A percentile compares a stretch with the other conserved stretches of the same genome.
These are phyloP conservation scores for Dendrobium officinale DNA, from an alignment of 106 monocot genomes.

Conservation along the genomic window DNA sequence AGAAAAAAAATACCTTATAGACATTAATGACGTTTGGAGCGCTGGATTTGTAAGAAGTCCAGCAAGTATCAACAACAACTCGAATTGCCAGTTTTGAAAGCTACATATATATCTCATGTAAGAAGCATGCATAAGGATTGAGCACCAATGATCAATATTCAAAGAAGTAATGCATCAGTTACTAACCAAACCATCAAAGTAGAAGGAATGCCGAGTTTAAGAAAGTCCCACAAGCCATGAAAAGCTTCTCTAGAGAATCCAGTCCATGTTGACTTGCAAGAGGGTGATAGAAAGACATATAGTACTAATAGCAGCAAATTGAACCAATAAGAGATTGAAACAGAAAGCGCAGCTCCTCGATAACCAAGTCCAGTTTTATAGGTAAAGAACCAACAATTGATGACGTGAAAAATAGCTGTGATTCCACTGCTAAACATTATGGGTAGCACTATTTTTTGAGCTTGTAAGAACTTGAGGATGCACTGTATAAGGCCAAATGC, in stretches of 20 bases:
- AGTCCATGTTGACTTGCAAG: conserved; percentile 39
- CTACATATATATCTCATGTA: not conserved
- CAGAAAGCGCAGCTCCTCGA: conserved; percentile 46
- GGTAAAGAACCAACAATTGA: conserved; percentile 55
- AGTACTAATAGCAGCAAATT: conserved; percentile 26
- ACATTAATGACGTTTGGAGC: conserved; percentile 26
- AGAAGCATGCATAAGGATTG: too few species aligned
- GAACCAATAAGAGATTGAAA: conserved; percentile 34
- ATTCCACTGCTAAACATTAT: conserved; percentile 46
- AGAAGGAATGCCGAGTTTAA: conserved; percentile 44
- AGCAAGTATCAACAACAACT: conserved; percentile 23
- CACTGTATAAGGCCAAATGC: conserved; percentile 64
- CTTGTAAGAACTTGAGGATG: conserved; percentile 33
- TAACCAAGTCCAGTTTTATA: conserved; percentile 26
- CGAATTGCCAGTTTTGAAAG: conserved; percentile 30
- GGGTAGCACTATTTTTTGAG: conserved; percentile 54
- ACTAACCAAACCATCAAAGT: conserved; percentile 46
- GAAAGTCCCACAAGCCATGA: conserved; percentile 21
- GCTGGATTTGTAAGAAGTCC: conserved; percentile 30
- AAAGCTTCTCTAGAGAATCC: conserved; percentile 46
- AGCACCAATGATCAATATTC: not conserved
- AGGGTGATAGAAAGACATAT: conserved; percentile 25
- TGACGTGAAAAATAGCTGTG: conserved; percentile 44
- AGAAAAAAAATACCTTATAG: conserved; percentile 13
- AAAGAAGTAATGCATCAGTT: not conserved